These are phyloP conservation scores for Aspergillus bombycis DNA, from an alignment of 2,329 filamentous ascomycete species.

Conservation along the genomic window DNA sequence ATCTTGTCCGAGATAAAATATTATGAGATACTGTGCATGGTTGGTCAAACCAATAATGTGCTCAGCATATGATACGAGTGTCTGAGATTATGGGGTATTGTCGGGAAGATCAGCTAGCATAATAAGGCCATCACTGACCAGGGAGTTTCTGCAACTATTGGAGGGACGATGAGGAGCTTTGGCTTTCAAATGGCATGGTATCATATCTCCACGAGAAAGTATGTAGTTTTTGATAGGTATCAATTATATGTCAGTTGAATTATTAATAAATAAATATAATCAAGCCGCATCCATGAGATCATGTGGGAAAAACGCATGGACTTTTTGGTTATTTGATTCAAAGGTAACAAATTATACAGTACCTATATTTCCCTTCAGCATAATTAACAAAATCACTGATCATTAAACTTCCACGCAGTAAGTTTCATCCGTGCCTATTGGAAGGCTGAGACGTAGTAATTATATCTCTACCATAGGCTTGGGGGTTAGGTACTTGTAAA, in stretches of 20 bases:
- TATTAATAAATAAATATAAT: too few species aligned
- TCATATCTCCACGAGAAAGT: too few species aligned
- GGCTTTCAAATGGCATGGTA: too few species aligned
- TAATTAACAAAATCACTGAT: too few species aligned
- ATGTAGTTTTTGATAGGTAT: too few species aligned
- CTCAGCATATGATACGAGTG: background rate
- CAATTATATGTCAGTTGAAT: too few species aligned
- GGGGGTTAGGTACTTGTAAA: background rate
- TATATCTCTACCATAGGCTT: too few species aligned
- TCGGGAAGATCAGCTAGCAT: background rate
- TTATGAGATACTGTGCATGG: background rate
- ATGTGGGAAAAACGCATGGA: too few species aligned
- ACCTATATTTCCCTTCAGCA: too few species aligned
- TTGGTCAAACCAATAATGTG: background rate
- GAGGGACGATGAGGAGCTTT: background rate
- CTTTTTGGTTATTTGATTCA: too few species aligned
- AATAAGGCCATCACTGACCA: background rate
- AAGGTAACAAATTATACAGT: too few species aligned
- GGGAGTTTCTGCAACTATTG: background rate
- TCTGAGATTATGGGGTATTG: background rate
- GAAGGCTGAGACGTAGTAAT: background rate
- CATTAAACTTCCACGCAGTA: background rate
- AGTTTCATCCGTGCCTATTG: background rate
- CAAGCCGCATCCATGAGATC: too few species aligned
- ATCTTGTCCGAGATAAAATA: background rate